Evolutionary conservation across 768 basidiomycete genomes (phyloP).

Genomic region (Phlegmacium glaucopus): DNA sequence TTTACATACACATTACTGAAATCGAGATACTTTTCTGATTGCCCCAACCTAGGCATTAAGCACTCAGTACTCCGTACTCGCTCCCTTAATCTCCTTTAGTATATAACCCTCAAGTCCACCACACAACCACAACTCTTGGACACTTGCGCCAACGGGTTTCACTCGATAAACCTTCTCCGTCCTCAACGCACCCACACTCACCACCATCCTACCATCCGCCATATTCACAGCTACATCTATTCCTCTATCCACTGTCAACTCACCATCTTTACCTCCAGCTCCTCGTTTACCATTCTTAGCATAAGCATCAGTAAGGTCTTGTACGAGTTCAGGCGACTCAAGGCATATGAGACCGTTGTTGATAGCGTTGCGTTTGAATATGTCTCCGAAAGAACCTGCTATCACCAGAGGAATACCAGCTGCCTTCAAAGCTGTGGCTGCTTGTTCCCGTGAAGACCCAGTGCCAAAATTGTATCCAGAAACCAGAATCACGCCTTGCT

Average conservation of each 20-base stretch:
- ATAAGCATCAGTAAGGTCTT: conserved; percentile 73
- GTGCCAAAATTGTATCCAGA: conserved; percentile 99
- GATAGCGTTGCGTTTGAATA: conserved; percentile 98
- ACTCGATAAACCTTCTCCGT: conserved; percentile 57
- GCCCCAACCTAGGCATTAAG: conserved; percentile 3
- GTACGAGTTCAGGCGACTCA: conserved; percentile 87
- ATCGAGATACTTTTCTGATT: neutral
- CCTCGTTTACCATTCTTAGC: conserved; percentile 74
- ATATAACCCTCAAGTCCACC: conserved; percentile 94
- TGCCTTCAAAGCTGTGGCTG: conserved; percentile 93
- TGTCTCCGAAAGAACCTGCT: conserved; percentile 98
- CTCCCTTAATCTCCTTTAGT: conserved; percentile 59
- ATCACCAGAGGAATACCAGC: conserved; percentile 92
- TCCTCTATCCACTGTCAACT: conserved; percentile 78
- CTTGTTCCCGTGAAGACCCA: conserved; percentile 97
- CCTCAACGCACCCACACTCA: conserved; percentile 39
- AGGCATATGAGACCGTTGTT: conserved; percentile 97
- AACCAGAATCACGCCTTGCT: conserved; percentile 74
- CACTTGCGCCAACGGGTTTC: conserved; percentile 83
- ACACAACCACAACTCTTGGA: conserved; percentile 97
- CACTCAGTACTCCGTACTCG: neutral
- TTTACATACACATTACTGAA: no score
- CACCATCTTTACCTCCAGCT: conserved; percentile 75
- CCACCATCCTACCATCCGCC: conserved; percentile 63
- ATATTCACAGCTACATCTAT: conserved; percentile 65